A percentile compares a stretch with the other conserved stretches of the same genome.
Evolutionary conservation across 2,329 filamentous ascomycete genomes (phyloP).

Genomic region (Keithomyces neogunnii): DNA sequence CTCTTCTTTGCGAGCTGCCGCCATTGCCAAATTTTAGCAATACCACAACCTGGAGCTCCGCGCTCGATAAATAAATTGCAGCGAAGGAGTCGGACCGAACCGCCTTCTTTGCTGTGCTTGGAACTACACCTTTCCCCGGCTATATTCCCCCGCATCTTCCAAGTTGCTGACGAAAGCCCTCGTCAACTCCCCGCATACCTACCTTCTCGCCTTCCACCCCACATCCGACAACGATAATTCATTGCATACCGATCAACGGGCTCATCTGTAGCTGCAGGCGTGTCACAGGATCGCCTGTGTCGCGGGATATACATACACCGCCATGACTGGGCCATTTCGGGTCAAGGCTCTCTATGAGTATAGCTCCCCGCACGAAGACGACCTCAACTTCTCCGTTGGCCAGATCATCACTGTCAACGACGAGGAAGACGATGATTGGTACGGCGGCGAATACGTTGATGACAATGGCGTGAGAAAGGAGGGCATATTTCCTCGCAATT

Average conservation of each 20-base stretch:
- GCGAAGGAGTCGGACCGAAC: not conserved
- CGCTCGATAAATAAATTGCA: not conserved
- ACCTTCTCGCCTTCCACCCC: constrained; percentile 3
- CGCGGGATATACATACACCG: constrained; percentile 19
- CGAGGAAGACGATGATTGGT: constrained; percentile 91
- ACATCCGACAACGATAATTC: not conserved
- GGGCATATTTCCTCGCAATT: constrained; percentile 92
- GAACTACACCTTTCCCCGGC: not conserved
- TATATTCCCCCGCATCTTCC: constrained; percentile 9
- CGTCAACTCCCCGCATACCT: constrained; percentile 1
- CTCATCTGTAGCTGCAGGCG: constrained; percentile 7
- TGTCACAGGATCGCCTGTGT: constrained; percentile 8
- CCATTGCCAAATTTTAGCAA: not conserved
- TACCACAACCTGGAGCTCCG: not conserved
- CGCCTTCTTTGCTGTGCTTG: not conserved
- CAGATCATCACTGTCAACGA: constrained; percentile 93
- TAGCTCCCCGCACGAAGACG: constrained; percentile 84
- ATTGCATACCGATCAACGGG: constrained; percentile 1
- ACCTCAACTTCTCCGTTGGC: constrained; percentile 75
- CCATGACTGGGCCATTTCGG: constrained; percentile 75
- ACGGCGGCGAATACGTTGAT: constrained; percentile 78
- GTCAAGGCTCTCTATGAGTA: constrained; percentile 97
- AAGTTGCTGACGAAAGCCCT: constrained; percentile 9
- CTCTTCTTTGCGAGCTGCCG: not conserved
- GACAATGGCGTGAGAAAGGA: constrained; percentile 64